Percentiles rank a stretch among this genome's conserved stretches.
These are phyloP conservation scores for Xylaria sp. DNA, from an alignment of 2,329 filamentous ascomycete species.

Conservation along the genomic window DNA sequence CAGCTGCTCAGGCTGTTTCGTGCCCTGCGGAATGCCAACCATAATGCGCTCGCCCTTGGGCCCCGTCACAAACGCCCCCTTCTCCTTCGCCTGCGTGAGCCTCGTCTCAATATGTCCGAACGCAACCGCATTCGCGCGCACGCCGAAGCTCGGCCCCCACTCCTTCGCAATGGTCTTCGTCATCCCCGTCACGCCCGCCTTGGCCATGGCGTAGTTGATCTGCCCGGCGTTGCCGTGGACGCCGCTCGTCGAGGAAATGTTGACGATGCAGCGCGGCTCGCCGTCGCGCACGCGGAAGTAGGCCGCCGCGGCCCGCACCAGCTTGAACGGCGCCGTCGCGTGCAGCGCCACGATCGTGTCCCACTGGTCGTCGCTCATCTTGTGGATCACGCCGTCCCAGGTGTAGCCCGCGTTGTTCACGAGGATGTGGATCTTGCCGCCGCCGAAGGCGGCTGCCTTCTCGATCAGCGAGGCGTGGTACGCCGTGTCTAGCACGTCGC, in stretches of 20 bases:
- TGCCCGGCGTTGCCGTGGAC: slow-evolving; percentile 91
- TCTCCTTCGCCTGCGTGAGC: slow-evolving; percentile 85
- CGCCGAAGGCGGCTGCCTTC: slow-evolving; percentile 81
- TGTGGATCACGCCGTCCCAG: slow-evolving; percentile 93
- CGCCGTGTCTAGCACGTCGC: slow-evolving; percentile 77
- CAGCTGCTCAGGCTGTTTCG: slow-evolving; percentile 57
- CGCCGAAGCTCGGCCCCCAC: slow-evolving; percentile 87
- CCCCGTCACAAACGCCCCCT: slow-evolving; percentile 80
- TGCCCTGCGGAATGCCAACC: slow-evolving; percentile 76
- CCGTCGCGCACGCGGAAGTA: slow-evolving; percentile 90
- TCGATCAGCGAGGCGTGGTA: slow-evolving; percentile 80
- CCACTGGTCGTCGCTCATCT: slow-evolving; percentile 93
- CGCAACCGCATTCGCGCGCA: slow-evolving; percentile 83
- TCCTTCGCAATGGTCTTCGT: slow-evolving; percentile 93
- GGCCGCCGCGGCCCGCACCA: slow-evolving; percentile 81
- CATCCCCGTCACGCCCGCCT: slow-evolving; percentile 83
- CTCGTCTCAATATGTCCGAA: slow-evolving; percentile 86
- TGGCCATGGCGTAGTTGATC: slow-evolving; percentile 87
- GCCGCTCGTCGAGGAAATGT: slow-evolving; percentile 84
- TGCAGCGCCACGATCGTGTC: slow-evolving; percentile 87
- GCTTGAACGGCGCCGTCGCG: slow-evolving; percentile 85
- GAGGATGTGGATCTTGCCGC: slow-evolving; percentile 89
- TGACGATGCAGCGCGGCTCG: slow-evolving; percentile 81
- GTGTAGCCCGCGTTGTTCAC: slow-evolving; percentile 94
- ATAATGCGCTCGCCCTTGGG: slow-evolving; percentile 80